Percentiles rank a stretch among this genome's conserved stretches.
phyloP scores from a whole-genome alignment of 208 protist species.

The Leptomonas seymouri region DNA sequence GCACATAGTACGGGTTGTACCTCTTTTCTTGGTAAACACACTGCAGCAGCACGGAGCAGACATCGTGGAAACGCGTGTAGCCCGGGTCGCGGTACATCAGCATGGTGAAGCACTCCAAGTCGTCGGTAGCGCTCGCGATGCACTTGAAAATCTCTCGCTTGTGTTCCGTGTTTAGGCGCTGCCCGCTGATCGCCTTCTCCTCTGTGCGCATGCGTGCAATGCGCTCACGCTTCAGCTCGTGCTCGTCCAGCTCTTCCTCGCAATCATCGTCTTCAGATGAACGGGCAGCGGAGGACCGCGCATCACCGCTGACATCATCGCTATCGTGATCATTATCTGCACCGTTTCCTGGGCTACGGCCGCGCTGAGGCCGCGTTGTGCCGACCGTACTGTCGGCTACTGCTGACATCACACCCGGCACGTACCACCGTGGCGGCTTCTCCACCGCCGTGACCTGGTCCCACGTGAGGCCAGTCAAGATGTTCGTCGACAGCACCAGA shows the following conservation, averaged over 20 bases:
- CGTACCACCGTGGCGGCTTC: constrained; percentile 80
- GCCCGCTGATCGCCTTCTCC: constrained; percentile 69
- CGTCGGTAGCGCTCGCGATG: constrained; percentile 61
- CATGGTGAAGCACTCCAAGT: constrained; percentile 79
- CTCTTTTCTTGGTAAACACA: constrained; percentile 64
- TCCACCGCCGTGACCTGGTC: constrained; percentile 33
- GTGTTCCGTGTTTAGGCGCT: constrained; percentile 78
- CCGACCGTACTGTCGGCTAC: neutral
- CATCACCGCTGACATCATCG: neutral
- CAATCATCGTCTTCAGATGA: constrained; percentile 10
- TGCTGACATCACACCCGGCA: constrained; percentile 38
- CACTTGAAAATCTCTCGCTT: constrained; percentile 77
- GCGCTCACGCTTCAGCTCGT: constrained; percentile 31
- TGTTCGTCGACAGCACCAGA: constrained; percentile 62
- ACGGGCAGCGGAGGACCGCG: neutral
- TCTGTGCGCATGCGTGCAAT: constrained; percentile 60
- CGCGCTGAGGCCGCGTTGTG: neutral
- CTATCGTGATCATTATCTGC: neutral
- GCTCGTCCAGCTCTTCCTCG: constrained; percentile 33
- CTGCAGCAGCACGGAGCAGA: constrained; percentile 68
- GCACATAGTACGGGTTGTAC: constrained; percentile 78
- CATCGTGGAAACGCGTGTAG: constrained; percentile 71
- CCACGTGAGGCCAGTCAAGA: constrained; percentile 59
- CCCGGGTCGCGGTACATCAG: constrained; percentile 79
- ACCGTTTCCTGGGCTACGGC: neutral